Conservation (phyloP, 805 yeast species). For the Spathaspora arborariae region DNA sequence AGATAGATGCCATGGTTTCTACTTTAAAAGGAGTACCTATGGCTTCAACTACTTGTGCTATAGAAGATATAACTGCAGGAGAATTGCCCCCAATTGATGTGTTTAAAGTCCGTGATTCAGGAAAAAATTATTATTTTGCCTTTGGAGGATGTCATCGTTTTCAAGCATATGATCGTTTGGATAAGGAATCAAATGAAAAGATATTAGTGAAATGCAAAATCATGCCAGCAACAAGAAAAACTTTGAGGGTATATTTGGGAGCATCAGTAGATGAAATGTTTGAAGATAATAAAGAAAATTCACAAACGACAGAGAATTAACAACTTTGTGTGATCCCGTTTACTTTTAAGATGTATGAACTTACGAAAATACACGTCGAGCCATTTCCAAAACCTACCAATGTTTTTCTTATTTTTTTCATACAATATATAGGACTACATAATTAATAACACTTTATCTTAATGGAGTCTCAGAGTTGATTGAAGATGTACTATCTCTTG, state of each 20-base stretch:
- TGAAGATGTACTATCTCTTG: slow-evolving; percentile 23
- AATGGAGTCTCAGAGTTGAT: slow-evolving; percentile 25
- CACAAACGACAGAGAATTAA: too few relatives aligned
- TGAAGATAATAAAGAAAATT: too few relatives aligned
- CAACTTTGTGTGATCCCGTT: too few relatives aligned
- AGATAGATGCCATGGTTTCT: slow-evolving; percentile 76
- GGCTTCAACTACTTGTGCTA: slow-evolving; percentile 58
- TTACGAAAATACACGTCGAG: too few relatives aligned
- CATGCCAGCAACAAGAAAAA: slow-evolving; percentile 70
- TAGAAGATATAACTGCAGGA: slow-evolving; percentile 50
- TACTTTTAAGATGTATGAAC: too few relatives aligned
- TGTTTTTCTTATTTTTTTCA: background rate
- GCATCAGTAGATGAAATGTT: slow-evolving; percentile 56
- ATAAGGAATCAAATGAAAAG: slow-evolving; percentile 29
- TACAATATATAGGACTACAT: background rate
- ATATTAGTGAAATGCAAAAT: slow-evolving; percentile 63
- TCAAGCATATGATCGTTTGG: slow-evolving; percentile 70
- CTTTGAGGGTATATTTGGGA: slow-evolving; percentile 68
- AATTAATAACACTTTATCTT: slow-evolving; percentile 8
- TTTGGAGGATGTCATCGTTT: slow-evolving; percentile 91
- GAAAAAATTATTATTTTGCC: slow-evolving; percentile 65
- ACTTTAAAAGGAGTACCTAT: slow-evolving; percentile 62
- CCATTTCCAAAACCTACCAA: too few relatives aligned
- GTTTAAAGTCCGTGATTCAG: slow-evolving; percentile 59
- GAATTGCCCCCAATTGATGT: slow-evolving; percentile 84